These are phyloP conservation scores for Ustulina deusta DNA, from an alignment of 2,329 filamentous ascomycete genomes.

Conservation along the genomic window DNA sequence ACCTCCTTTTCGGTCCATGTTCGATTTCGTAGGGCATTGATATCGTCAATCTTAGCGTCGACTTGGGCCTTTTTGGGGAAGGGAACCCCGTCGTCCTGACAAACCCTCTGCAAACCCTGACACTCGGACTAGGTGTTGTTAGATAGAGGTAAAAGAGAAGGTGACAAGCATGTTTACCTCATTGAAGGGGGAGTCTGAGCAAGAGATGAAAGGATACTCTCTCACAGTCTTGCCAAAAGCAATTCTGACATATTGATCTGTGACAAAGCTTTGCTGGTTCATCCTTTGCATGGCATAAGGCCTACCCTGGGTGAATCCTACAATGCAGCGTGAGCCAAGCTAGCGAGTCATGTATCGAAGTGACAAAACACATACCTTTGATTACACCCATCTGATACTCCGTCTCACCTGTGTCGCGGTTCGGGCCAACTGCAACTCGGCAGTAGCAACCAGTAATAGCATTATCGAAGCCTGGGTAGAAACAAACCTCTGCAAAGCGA, in stretches of 20 bases:
- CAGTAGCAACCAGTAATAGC: constrained; percentile 86
- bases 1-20: constrained; percentile 87
- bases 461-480: constrained; percentile 89
- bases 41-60: constrained; percentile 79
- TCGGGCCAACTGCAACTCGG: constrained; percentile 84
- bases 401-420: constrained; percentile 74
- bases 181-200: constrained; percentile 87
- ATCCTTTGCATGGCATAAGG: constrained; percentile 84
- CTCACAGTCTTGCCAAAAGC: constrained; percentile 86
- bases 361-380: constrained; percentile 70
- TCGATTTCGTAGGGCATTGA: constrained; percentile 82
- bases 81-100: constrained; percentile 76
- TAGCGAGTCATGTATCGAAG: constrained; percentile 1
- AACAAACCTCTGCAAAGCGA: constrained; percentile 91
- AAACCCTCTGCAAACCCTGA: constrained; percentile 81
- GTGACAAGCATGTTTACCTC: constrained; percentile 66
- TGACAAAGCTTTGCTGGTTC: constrained; percentile 81
- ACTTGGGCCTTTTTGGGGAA: constrained; percentile 80
- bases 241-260: constrained; percentile 85
- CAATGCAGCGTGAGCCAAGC: constrained; percentile 42
- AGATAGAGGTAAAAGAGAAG: constrained; percentile 39
- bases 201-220: constrained; percentile 89
- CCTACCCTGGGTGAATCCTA: constrained; percentile 81
- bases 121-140: constrained; percentile 73
- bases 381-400: constrained; percentile 91